These are phyloP conservation scores for Paramyrothecium roridum DNA, from an alignment of 2,329 filamentous ascomycete species.

Conservation along the genomic window DNA sequence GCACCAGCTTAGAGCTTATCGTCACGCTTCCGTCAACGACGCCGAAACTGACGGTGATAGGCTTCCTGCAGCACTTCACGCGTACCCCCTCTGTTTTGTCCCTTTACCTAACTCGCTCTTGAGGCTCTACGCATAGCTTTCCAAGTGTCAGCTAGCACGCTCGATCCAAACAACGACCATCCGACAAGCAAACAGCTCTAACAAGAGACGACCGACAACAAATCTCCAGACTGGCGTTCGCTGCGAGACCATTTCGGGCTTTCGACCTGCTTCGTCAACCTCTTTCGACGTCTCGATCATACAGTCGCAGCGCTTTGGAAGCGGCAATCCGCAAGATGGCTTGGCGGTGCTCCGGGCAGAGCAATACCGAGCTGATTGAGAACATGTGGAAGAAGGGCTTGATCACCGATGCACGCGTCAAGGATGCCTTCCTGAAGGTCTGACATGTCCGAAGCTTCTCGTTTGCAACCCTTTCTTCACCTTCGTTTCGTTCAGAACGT, in stretches of 20 bases:
- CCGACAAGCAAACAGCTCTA: too few species aligned
- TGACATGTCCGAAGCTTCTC: constrained; percentile 4
- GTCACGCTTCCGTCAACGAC: constrained; percentile 12
- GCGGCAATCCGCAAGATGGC: constrained; percentile 60
- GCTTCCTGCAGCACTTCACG: too few species aligned
- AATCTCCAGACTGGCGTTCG: background rate
- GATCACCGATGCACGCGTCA: constrained; percentile 69
- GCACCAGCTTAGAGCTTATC: constrained; percentile 14
- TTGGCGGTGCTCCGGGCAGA: constrained; percentile 77
- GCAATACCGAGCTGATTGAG: constrained; percentile 72
- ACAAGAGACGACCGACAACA: too few species aligned
- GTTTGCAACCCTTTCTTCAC: background rate
- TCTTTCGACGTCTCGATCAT: background rate
- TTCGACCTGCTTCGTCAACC: background rate
- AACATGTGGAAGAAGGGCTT: constrained; percentile 72
- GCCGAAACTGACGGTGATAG: background rate
- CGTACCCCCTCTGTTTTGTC: too few species aligned
- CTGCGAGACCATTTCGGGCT: background rate
- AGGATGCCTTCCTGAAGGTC: constrained; percentile 76
- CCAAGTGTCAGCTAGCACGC: too few species aligned
- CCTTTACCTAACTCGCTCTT: too few species aligned
- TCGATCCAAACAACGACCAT: too few species aligned
- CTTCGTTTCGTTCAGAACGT: background rate
- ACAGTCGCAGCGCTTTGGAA: background rate
- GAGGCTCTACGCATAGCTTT: too few species aligned